These are phyloP conservation scores for Lizanozyma gosingica DNA, from an alignment of 1,139 yeast genomes.

Conservation along the genomic window DNA sequence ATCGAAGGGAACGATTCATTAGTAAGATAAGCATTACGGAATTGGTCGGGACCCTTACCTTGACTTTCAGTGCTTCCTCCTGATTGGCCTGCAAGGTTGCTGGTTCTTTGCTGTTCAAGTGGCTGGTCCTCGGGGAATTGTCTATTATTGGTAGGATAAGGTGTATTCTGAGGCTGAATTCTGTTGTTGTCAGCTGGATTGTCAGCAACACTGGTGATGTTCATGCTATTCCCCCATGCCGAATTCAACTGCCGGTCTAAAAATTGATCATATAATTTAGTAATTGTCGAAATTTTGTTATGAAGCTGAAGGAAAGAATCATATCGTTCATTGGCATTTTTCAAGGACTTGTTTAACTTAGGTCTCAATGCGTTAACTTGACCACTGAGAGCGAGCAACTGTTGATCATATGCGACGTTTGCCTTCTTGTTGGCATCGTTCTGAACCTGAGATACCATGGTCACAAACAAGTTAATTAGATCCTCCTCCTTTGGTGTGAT, in stretches of 20 bases:
- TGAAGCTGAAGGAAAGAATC: slow-evolving; percentile 71
- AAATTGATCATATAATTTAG: slow-evolving; percentile 68
- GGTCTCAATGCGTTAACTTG: slow-evolving; percentile 65
- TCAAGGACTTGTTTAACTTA: slow-evolving; percentile 58
- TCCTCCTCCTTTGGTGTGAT: slow-evolving; percentile 57
- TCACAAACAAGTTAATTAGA: slow-evolving; percentile 60
- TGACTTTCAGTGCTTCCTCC: too few relatives aligned
- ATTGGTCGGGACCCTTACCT: too few relatives aligned
- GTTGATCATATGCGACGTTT: slow-evolving; percentile 52
- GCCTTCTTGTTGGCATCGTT: slow-evolving; percentile 39
- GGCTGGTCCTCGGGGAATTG: too few relatives aligned
- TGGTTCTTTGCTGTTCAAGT: too few relatives aligned
- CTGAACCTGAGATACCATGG: slow-evolving; percentile 49
- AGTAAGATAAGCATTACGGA: too few relatives aligned
- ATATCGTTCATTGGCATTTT: slow-evolving; percentile 56
- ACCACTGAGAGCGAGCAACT: slow-evolving; percentile 55
- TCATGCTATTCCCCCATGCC: slow-evolving; percentile 1
- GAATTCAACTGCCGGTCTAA: slow-evolving; percentile 37
- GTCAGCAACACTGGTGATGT: not conserved
- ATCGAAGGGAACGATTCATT: too few relatives aligned
- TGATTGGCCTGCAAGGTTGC: too few relatives aligned
- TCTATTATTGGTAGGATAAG: too few relatives aligned
- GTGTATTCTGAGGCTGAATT: not conserved
- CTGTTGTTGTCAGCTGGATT: not conserved
- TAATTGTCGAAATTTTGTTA: slow-evolving; percentile 71